Evolutionary conservation across 176 grass and related monocot genomes (phyloP), one percentile per base, ranked within the genome.

Genomic region (Oryza glaberrima): DNA sequence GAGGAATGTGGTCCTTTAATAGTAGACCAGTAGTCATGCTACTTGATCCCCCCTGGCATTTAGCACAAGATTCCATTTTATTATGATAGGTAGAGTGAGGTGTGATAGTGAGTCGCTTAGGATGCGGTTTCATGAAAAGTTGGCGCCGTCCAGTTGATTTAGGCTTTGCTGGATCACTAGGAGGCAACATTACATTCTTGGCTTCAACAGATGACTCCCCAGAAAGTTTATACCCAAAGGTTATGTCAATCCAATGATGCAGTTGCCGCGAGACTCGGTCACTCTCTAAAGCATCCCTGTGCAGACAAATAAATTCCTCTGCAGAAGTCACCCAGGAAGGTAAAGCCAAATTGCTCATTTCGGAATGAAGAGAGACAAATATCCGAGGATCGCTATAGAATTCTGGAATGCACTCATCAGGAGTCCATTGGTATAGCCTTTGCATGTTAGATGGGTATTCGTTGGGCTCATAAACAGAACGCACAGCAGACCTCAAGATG

Each of bases 221-320:
- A 64, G 91, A 79, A 83, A 98, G 88, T 82, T 98, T 98, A 90
- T 93, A 93, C 72, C 95, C 95, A 95, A 98, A 98, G 46, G 93
- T 98, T 86, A 98, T 90, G 88, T 98, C 95, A 81, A 98, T 98
- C 95, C 95, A 98, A 72, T 98, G 84, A 86, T 98, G 95, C 82
- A 98, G 79, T 40, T 95, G 85, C 77, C 73, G 85, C n/a, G 95
- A 98, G 51, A 98, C 95, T 83, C 75, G 56, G n/a, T 92, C 93
- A 56, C 95, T 93, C 75, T 98, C 93, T 73, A 98, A 88, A 63
- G 92, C 92, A 81, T 91, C 87, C 84, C 91, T 84, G 81, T 98
- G 95, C 75, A 98, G 76, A 82, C 77, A 92, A 80, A 98, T 91
- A 85, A 98, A 98, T 76, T 98, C 95, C 78, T 95, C 93, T 43